Conservation (phyloP, 305 asterid species). For the Fraxinus platypoda region DNA sequence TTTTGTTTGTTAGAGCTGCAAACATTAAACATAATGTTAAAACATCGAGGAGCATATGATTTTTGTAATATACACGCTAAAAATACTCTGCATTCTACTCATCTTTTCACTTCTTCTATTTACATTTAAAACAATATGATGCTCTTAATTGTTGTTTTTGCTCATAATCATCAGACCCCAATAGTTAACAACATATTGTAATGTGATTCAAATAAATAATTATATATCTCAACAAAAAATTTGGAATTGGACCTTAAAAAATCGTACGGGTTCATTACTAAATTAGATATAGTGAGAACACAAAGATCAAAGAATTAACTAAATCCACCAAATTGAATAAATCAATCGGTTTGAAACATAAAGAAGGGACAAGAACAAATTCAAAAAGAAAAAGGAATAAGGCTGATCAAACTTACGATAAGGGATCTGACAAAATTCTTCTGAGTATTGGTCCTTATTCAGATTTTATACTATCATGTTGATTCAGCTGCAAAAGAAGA, state of each 20-base stretch:
- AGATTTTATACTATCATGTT: conserved; percentile 52
- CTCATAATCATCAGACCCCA: no score
- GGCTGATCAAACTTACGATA: conserved; percentile 68
- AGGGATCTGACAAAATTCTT: conserved; percentile 85
- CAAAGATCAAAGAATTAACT: neutral
- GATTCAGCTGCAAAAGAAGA: conserved; percentile 39
- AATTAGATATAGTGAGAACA: neutral
- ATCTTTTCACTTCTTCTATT: no score
- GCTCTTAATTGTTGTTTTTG: no score
- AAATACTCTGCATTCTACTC: no score
- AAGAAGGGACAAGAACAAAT: neutral
- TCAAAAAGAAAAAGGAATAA: neutral
- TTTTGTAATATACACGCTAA: no score
- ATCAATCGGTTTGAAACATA: neutral
- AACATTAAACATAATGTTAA: no score
- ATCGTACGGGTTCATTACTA: neutral
- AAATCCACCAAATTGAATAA: neutral
- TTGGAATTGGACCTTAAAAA: neutral
- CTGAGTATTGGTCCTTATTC: conserved; percentile 78
- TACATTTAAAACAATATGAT: no score
- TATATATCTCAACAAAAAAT: neutral
- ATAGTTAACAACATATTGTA: neutral
- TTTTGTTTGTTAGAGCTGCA: no score
- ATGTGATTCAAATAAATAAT: neutral
- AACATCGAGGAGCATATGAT: no score